phyloP scores from a whole-genome alignment of 164 flowering plant genomes.

The Liquidambar formosana region DNA sequence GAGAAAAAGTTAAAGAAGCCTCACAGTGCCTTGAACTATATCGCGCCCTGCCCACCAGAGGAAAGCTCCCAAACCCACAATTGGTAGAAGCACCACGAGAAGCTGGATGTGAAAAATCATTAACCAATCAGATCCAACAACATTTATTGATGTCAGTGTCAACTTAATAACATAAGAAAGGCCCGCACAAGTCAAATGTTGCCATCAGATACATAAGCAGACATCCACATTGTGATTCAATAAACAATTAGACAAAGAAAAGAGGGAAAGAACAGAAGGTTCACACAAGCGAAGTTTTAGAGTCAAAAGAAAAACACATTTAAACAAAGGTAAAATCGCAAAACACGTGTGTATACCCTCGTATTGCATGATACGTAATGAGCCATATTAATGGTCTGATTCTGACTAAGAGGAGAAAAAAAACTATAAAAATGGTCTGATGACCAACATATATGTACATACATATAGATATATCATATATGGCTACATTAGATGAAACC shows the following conservation, averaged over 20 bases:
- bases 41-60: slow-evolving; percentile 92
- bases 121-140: slow-evolving; percentile 8
- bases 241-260: too few relatives aligned
- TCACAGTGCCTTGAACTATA: slow-evolving; percentile 76
- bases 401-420: too few relatives aligned
- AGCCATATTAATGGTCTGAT: too few relatives aligned
- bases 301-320: background rate
- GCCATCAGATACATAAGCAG: background rate
- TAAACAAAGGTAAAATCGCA: too few relatives aligned
- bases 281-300: background rate
- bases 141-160: background rate
- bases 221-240: too few relatives aligned
- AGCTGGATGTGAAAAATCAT: slow-evolving; percentile 44
- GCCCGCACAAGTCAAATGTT: background rate
- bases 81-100: slow-evolving; percentile 64
- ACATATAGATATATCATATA: too few relatives aligned
- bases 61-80: slow-evolving; percentile 80
- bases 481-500: too few relatives aligned
- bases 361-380: too few relatives aligned
- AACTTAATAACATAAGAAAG: background rate
- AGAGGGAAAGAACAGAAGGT: background rate
- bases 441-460: too few relatives aligned
- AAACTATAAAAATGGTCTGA: too few relatives aligned
- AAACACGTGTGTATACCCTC: too few relatives aligned
- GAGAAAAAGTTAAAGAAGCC: slow-evolving; percentile 27